Conservation (phyloP, 192 early-diverging fungal genomes). For the Spinellus fusiger region DNA sequence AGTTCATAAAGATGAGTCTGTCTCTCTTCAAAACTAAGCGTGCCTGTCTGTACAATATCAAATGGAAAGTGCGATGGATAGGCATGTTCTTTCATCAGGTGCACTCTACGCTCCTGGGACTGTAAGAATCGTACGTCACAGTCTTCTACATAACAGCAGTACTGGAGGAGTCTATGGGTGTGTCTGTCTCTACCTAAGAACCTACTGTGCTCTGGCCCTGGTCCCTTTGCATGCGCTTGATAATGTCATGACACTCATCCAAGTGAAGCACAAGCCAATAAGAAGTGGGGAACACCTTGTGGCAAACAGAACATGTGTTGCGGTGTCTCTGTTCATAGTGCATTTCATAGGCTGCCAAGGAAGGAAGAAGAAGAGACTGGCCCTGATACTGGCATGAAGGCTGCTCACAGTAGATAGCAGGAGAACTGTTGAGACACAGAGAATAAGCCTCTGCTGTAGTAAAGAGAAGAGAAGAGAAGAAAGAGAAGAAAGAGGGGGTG, state of each 20-base stretch:
- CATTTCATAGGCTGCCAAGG: constrained; percentile 34
- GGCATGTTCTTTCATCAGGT: constrained; percentile 48
- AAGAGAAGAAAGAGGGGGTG: no score
- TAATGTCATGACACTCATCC: constrained; percentile 41
- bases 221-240: constrained; percentile 39
- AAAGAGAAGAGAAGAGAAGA: neutral
- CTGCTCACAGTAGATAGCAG: neutral
- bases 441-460: neutral
- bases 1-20: neutral
- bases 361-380: constrained; percentile 20
- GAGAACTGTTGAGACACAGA: neutral
- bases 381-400: neutral
- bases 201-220: constrained; percentile 46
- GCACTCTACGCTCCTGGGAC: constrained; percentile 33
- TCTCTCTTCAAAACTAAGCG: constrained; percentile 17
- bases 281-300: constrained; percentile 39
- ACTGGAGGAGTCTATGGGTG: constrained; percentile 23
- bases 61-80: constrained; percentile 49
- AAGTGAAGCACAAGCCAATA: constrained; percentile 45
- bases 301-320: constrained; percentile 40
- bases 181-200: neutral
- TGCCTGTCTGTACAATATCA: constrained; percentile 35
- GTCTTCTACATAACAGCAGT: constrained; percentile 45
- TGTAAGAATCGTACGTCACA: constrained; percentile 36
- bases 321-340: constrained; percentile 48